Base-by-base conservation (phyloP, 2,329 filamentous ascomycete genomes). In the Huntiella abstrusa region DNA sequence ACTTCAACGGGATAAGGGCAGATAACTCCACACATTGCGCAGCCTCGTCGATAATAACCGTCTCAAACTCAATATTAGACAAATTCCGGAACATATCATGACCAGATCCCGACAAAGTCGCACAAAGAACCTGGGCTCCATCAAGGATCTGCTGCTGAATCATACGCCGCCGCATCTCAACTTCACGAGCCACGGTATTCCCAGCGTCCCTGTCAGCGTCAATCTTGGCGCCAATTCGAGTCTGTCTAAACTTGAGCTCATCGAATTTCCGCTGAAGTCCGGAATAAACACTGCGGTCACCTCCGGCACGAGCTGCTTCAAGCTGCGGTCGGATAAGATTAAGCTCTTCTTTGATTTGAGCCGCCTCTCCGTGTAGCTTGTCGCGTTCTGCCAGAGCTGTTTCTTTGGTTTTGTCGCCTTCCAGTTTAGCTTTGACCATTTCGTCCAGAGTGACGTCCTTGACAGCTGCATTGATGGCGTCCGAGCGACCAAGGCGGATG, bases 1-100 rank as follows among this genome's bases (percentile, higher is more conserved):
- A 98, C 61, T 98, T 98, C 48, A 98, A 72, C 2, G 91, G 91
- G 54, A 98, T 98, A 41, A 98, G 70, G 10, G 91, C 91, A 57
- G 86, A 94, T 57, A 98, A 72, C 64, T 98, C 91, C 51, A 98
- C 92, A 60, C 88, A 98, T 68, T 98, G 91, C 12, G 91, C 91
- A 3, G 91, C 91, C 64, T 98, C 91, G 56, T 98, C 91, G 52
- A 98, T 95, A 54, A 98, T 83, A 53, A 98, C 91, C 0, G 91
- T 96, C 62, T 98, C 91, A 54, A 98, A 98, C 60, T 98, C 91
- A 44, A 98, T 85, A 55, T 80, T 85, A 55, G 83, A 87, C 47
- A 98, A 65, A 54, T 80, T 82, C 61, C 88, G 85, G 65, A 98
- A 94, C 77, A 96, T 93, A 54, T 98, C 91, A 57, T 98, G 92